These are phyloP conservation scores for Striga hermonthica DNA, from an alignment of 305 asterid species.

Conservation along the genomic window DNA sequence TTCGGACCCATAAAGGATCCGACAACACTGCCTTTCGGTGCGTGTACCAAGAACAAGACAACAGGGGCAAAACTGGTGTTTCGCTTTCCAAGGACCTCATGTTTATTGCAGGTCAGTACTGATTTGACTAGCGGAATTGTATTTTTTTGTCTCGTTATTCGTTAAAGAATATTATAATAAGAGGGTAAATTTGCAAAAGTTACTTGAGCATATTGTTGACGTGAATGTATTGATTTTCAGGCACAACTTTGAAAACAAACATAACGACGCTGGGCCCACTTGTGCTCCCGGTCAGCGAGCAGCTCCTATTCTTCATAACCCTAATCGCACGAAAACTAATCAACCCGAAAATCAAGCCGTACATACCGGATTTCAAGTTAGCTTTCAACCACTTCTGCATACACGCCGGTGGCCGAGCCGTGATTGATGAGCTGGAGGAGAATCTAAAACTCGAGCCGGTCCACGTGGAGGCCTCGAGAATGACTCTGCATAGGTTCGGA, in stretches of 20 bases:
- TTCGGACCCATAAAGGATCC: slow-evolving; percentile 51
- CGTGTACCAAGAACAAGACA: slow-evolving; percentile 60
- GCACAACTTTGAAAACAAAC: slow-evolving; percentile 48
- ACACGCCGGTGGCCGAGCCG: slow-evolving; percentile 47
- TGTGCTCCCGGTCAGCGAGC: slow-evolving; percentile 58
- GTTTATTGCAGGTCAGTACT: slow-evolving; percentile 31
- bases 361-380: slow-evolving; percentile 61
- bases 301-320: slow-evolving; percentile 41
- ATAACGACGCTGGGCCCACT: slow-evolving; percentile 60
- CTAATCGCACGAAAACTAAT: slow-evolving; percentile 39
- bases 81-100: slow-evolving; percentile 53
- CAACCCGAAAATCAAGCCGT: slow-evolving; percentile 38
- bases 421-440: slow-evolving; percentile 42
- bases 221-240: too few species aligned
- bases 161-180: too few species aligned
- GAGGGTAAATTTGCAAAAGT: too few species aligned
- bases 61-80: slow-evolving; percentile 48
- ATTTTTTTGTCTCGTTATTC: too few species aligned
- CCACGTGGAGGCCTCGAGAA: slow-evolving; percentile 59
- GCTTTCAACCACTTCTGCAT: slow-evolving; percentile 63
- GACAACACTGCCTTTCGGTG: slow-evolving; percentile 46
- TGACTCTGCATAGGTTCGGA: slow-evolving; percentile 60
- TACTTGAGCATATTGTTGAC: too few species aligned
- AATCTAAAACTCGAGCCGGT: slow-evolving; percentile 40
- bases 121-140: too few species aligned